These are phyloP conservation scores for Lanmaoa pseudosensibilis DNA, from an alignment of 768 basidiomycete genomes.

Conservation along the genomic window DNA sequence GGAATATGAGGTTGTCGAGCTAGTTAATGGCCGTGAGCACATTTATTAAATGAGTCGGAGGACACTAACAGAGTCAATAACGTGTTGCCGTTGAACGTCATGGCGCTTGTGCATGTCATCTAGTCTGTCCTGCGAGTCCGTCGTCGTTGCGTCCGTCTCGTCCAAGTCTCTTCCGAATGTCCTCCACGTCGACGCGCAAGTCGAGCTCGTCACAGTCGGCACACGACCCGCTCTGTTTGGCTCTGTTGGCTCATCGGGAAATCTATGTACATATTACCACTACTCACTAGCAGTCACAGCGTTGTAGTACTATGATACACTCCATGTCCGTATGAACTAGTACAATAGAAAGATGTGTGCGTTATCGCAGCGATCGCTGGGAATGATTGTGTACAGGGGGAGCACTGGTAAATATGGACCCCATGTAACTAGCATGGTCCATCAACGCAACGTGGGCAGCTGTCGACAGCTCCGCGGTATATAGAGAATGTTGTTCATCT, in stretches of 20 bases:
- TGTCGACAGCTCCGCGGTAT: conserved; percentile 27
- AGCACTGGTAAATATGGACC: conserved; percentile 15
- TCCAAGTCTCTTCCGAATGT: background rate
- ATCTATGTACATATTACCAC: too few species aligned
- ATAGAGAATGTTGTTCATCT: conserved; percentile 16
- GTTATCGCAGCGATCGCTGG: conserved; percentile 7
- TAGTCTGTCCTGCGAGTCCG: conserved; percentile 23
- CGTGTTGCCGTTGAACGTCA: conserved; percentile 69
- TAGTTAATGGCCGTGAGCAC: conserved; percentile 29
- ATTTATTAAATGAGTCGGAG: conserved; percentile 3
- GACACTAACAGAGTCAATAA: conserved; percentile 60
- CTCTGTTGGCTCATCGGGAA: conserved; percentile 20
- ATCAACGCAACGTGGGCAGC: conserved; percentile 30
- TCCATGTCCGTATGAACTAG: background rate
- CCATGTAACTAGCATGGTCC: conserved; percentile 31
- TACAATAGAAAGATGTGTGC: background rate
- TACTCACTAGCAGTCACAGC: background rate
- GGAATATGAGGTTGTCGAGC: conserved; percentile 72
- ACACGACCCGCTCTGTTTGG: conserved; percentile 26
- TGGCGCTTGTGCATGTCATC: conserved; percentile 59
- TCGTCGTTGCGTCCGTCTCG: conserved; percentile 17
- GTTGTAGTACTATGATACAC: background rate
- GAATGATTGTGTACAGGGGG: conserved; percentile 6
- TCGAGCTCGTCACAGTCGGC: background rate
- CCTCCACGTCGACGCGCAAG: conserved; percentile 3